Percentiles rank a stretch among this genome's conserved stretches.
Conservation (phyloP, 495 filamentous ascomycete species). For the Trichoderma virens region DNA sequence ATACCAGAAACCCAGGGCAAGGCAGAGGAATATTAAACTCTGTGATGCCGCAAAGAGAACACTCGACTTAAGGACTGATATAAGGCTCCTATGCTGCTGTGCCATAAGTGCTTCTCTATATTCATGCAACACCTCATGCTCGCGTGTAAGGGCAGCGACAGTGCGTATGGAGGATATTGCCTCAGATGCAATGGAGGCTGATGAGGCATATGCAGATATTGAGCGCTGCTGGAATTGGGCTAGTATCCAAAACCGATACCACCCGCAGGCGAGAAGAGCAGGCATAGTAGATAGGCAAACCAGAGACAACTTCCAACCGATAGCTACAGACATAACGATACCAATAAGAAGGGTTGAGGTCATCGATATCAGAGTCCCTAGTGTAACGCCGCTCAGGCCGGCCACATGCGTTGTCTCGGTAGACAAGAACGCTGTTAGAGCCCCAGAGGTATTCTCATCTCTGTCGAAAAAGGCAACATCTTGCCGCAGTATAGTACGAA, state of each 20-base stretch:
- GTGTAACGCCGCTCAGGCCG: slow-evolving; percentile 71
- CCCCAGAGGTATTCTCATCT: slow-evolving; percentile 78
- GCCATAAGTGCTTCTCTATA: no score
- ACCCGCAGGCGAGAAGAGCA: slow-evolving; percentile 69
- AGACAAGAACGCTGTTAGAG: slow-evolving; percentile 76
- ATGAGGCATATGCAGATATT: no score
- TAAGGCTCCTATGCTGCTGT: neutral
- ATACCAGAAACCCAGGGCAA: neutral
- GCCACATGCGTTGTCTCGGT: slow-evolving; percentile 80
- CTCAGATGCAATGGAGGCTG: no score
- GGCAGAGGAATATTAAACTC: neutral
- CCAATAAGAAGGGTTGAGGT: slow-evolving; percentile 64
- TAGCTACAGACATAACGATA: slow-evolving; percentile 55
- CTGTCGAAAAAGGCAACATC: slow-evolving; percentile 86
- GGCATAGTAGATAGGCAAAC: slow-evolving; percentile 75
- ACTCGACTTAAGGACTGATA: no score
- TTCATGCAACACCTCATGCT: no score
- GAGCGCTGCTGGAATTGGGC: no score
- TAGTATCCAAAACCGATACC: slow-evolving; percentile 55
- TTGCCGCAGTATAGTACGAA: slow-evolving; percentile 77
- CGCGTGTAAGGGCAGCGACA: no score
- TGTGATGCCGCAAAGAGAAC: neutral
- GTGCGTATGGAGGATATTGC: no score
- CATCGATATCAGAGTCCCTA: slow-evolving; percentile 74
- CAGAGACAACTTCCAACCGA: slow-evolving; percentile 88